Conservation (phyloP, 139 green algal species). For the Eudorina sp. region DNA sequence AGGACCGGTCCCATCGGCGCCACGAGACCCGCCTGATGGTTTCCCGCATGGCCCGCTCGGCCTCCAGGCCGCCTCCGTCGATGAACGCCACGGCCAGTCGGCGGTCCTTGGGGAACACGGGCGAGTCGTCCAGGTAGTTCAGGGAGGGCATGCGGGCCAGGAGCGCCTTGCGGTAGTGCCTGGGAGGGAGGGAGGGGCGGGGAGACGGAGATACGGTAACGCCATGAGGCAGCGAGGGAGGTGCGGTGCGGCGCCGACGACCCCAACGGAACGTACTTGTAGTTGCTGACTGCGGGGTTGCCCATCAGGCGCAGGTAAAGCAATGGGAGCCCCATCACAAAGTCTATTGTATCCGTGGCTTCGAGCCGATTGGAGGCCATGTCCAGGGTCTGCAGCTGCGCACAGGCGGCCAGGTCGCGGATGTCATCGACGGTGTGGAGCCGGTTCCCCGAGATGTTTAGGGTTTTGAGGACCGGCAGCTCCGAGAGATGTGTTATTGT, state of each 20-base stretch:
- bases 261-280: conserved; percentile 44
- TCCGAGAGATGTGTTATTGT: conserved; percentile 55
- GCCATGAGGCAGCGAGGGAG: too few species aligned
- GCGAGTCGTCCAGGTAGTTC: conserved; percentile 81
- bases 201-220: not conserved
- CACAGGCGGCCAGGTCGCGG: conserved; percentile 55
- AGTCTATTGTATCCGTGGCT: conserved; percentile 59
- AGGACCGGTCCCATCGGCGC: too few species aligned
- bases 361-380: conserved; percentile 68
- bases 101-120: conserved; percentile 72
- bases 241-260: not conserved
- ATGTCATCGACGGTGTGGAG: conserved; percentile 62
- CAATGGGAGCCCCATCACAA: conserved; percentile 61
- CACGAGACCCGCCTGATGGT: not conserved
- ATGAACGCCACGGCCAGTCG: conserved; percentile 75
- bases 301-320: conserved; percentile 72
- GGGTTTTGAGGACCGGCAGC: conserved; percentile 66
- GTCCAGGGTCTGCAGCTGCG: conserved; percentile 70
- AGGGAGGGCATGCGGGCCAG: conserved; percentile 74
- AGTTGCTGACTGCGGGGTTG: conserved; percentile 72
- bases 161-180: conserved; percentile 81
- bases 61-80: conserved; percentile 59
- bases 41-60: conserved; percentile 58
- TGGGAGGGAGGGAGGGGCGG: conserved; percentile 35
- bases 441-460: conserved; percentile 71